Evolutionary conservation across 2,329 filamentous ascomycete species (phyloP), one percentile per base, ranked within the genome.

Genomic region (Alternaria alternata): DNA sequence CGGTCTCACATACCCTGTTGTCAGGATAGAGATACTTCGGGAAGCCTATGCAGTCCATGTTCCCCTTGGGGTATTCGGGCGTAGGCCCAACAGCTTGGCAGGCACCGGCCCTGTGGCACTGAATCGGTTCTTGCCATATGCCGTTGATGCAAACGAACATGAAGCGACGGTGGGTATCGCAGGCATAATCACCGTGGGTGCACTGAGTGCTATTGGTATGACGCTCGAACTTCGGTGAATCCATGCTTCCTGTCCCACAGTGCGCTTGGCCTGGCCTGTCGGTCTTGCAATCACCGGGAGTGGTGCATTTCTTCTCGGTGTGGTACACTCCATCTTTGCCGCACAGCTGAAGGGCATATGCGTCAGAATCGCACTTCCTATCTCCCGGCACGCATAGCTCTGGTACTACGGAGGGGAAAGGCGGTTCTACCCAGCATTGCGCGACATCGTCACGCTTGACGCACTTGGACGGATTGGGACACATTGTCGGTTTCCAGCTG

Each of bases 241-340:
- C 26, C 5, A 44, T 57, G 22, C 58, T 48, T 8, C 58, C 54
- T 3, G 34, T 48, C 16, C 49, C 12, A 54, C 54, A 57, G 12
- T 53, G 54, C 24, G 58, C 47, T n/a, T 38, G 24, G 1, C 53
- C 54, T 34, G 20, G 47, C 18, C 26, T 7, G 14, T 57, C 47
- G 6, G 44, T 53, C 16, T 43, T 56, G 53, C 58, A 61, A 30
- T 60, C 57, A 14, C 42, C 54, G 12, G 42, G 49, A 5, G 41
- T 44, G 32, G 26, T 26, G 42, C 54, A 61, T 28, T 57, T 61
- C 28, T 49, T 53, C 34, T 57, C 26, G 9, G 32, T 54, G 22
- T 39, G 30, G 36, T 24, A 61, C 14, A 30, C 20, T 7, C 43
- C 24, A 12, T 53, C 41, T 24, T 46, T 34, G 18, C 47, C 54